These are phyloP conservation scores for Avena eriantha DNA, from an alignment of 176 grass and related monocot genomes.

Conservation along the genomic window DNA sequence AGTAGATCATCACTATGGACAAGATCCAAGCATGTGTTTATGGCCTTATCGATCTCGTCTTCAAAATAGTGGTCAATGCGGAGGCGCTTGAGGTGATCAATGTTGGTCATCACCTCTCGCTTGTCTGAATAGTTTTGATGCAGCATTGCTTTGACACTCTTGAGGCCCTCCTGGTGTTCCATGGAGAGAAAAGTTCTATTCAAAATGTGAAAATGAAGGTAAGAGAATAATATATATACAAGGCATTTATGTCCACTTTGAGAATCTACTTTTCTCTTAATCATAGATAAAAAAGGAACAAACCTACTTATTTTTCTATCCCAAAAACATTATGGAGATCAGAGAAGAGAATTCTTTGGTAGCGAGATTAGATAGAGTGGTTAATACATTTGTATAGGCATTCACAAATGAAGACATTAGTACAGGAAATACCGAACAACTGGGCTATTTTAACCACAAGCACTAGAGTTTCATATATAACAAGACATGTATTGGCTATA, in stretches of 20 bases:
- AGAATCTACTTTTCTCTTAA: background rate
- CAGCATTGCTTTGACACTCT: conserved; percentile 16
- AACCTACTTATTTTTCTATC: background rate
- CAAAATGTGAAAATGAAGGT: background rate
- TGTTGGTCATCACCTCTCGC: conserved; percentile 26
- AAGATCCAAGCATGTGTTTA: conserved; percentile 9
- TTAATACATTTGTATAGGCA: background rate
- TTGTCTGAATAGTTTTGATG: background rate
- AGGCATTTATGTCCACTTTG: background rate
- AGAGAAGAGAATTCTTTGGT: background rate
- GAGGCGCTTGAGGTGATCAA: conserved; percentile 54
- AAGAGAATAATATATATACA: background rate
- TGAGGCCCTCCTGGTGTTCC: conserved; percentile 23
- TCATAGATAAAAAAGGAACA: background rate
- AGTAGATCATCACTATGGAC: conserved; percentile 14
- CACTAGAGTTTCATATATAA: background rate
- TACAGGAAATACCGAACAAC: background rate
- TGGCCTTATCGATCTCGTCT: conserved; percentile 36
- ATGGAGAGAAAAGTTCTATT: background rate
- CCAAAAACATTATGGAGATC: background rate
- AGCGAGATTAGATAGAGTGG: background rate
- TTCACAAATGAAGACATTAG: background rate
- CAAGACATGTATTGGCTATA: no score
- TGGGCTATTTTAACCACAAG: background rate
- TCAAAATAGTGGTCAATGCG: conserved; percentile 57